Conservation (phyloP, 345 rosid genomes). For the Eucalyptus leucophloia region DNA sequence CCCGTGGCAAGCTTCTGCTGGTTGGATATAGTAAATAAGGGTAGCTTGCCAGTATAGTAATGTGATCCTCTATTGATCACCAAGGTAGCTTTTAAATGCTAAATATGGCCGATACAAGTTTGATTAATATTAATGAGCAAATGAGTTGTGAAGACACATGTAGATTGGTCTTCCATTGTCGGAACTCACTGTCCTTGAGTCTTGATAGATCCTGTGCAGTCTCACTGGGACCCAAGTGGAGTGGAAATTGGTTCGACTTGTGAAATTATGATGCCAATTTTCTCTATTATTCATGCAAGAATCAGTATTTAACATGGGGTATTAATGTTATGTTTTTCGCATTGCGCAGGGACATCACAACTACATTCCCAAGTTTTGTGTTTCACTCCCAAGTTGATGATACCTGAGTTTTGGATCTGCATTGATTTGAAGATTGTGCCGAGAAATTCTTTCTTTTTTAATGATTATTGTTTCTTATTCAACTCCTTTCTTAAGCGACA, state of each 20-base stretch:
- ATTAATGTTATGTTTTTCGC: not conserved
- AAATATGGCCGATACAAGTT: not conserved
- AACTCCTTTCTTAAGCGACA: not conserved
- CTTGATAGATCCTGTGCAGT: not conserved
- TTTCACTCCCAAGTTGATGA: slow-evolving; percentile 19
- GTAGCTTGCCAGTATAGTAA: not conserved
- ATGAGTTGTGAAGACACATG: not conserved
- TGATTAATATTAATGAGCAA: not conserved
- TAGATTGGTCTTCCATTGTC: not conserved
- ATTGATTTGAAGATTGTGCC: not conserved
- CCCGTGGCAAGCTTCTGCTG: not conserved
- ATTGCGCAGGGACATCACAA: not conserved
- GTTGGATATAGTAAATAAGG: not conserved
- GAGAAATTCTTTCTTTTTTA: not conserved
- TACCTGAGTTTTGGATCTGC: slow-evolving; percentile 19
- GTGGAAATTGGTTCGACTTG: not conserved
- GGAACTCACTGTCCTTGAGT: not conserved
- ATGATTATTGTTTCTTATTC: not conserved
- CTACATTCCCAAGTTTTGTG: not conserved
- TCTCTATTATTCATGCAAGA: not conserved
- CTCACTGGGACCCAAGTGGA: not conserved
- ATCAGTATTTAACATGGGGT: not conserved
- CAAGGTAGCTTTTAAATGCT: not conserved
- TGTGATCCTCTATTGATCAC: not conserved
- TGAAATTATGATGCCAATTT: not conserved